Evolutionary conservation across 129 eudicot genomes (phyloP), one percentile per base, ranked within the genome.

Genomic region (Solidago caesia): DNA sequence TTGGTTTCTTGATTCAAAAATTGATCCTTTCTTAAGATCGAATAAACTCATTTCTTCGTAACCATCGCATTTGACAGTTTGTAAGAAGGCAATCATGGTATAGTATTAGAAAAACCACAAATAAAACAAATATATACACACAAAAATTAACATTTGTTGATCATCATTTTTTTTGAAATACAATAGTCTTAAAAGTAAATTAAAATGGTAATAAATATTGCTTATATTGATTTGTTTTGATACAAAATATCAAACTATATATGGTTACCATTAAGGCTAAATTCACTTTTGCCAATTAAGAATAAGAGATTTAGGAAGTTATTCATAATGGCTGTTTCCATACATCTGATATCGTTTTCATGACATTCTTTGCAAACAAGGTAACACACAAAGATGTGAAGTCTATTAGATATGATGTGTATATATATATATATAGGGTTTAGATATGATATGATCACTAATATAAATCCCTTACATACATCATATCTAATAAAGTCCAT

Each of bases 1-100:
- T 75, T 13, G 63, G 79, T 51, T 51, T 39, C 72, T 4, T 75
- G 68, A 73, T 56, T 56, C 43, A 11, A 57, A 47, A 69, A 52
- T 8, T 15, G 1, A 15, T n/a, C 0, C 0, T 42, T 53, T 55
- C 6, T 53, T 6, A 15, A 2, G 3, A n/a, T n/a, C n/a, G n/a
- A 39, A 7, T 44, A 33, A n/a, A 13, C 14, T 71, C 2, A 1
- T 56, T 71, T 44, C 44, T 71, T 44, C 44, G 4, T 72, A 29
- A 61, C 60, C 27, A 59, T 59, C 52, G 29, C 60, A 59, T 44
- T 21, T 59, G 9, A 72, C n/a, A 44, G 8, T 5, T 11, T 73
- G 60, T 61, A 73, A 12, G 6, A 45, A 46, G 8, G 46, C 58
- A 60, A 61, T 27, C 47, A 72, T 57, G 7, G 47, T 46, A 60